Percentiles rank a stretch among this genome's conserved stretches.
phyloP scores from a whole-genome alignment of 2,329 filamentous ascomycete genomes.

The Sporothrix curviconia region DNA sequence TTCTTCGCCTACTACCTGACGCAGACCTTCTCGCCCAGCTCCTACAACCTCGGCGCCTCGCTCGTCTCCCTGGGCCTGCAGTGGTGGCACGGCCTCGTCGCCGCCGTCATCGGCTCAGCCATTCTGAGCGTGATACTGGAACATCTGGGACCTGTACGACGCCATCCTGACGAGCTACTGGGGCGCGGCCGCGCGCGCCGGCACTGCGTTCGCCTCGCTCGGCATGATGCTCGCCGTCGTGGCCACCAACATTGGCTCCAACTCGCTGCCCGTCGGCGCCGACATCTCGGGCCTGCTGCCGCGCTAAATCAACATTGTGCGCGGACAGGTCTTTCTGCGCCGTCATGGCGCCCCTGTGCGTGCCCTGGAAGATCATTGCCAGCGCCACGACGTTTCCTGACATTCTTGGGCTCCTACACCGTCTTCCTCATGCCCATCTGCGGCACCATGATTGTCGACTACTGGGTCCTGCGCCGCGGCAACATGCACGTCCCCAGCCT shows the following conservation, averaged over 20 bases:
- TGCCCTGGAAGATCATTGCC: slow-evolving; percentile 72
- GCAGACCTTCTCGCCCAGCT: slow-evolving; percentile 29
- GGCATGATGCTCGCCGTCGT: slow-evolving; percentile 80
- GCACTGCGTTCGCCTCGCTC: slow-evolving; percentile 58
- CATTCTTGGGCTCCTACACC: slow-evolving; percentile 84
- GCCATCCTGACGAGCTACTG: slow-evolving; percentile 34
- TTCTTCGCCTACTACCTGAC: slow-evolving; percentile 30
- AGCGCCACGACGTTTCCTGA: slow-evolving; percentile 78
- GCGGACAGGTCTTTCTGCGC: slow-evolving; percentile 85
- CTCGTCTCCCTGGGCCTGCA: slow-evolving; percentile 27
- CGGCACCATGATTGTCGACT: slow-evolving; percentile 84
- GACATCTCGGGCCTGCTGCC: slow-evolving; percentile 77
- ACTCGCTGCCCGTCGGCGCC: slow-evolving; percentile 75
- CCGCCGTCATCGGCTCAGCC: slow-evolving; percentile 25
- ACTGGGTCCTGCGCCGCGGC: slow-evolving; percentile 77
- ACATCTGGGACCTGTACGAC: slow-evolving; percentile 38
- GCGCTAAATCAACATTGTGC: slow-evolving; percentile 74
- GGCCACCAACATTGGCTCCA: slow-evolving; percentile 82
- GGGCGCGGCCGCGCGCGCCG: slow-evolving; percentile 31
- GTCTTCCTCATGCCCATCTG: slow-evolving; percentile 92
- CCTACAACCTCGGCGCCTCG: slow-evolving; percentile 28
- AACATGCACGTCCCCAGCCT: slow-evolving; percentile 73
- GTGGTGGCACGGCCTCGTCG: slow-evolving; percentile 30
- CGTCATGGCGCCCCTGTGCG: slow-evolving; percentile 75
- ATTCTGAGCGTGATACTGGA: slow-evolving; percentile 34